Evolutionary conservation across 768 basidiomycete species (phyloP), one percentile per base, ranked within the genome.

Genomic region (Lanmaoa rubissima): DNA sequence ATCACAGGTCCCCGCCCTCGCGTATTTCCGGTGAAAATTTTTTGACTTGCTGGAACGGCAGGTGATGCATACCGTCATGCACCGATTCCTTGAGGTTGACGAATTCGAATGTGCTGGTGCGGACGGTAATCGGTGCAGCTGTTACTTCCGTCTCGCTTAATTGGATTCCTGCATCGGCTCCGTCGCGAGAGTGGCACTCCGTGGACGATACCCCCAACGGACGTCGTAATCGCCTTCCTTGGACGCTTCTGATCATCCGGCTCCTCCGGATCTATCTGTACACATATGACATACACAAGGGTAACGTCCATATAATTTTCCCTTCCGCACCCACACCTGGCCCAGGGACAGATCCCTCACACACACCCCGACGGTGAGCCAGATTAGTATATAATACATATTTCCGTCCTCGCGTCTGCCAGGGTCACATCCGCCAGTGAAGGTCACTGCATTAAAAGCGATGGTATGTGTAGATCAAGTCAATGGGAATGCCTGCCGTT

Each of bases 1-100:
- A 62, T 72, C 67, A 58, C 61, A 72, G 71, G 71, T 72, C 71
- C 71, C 71, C 71, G 71, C 71, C 65, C 55, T 74, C 71, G 71
- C 71, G 65, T 74, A 72, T 74, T 65, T 61, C 71, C 73, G 71
- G 55, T 62, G 66, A 72, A 72, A 72, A 16, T 63, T 71, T 72
- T 72, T 65, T 61, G 62, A 56, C 43, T 48, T 55, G 58, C 58
- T 46, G 51, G 55, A 61, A 59, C 61, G 64, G 62, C 59, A 67
- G 62, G 11, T 12, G 35, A 49, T 55, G 55, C 50, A 55, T 52
- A 54, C 58, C 34, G 52, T 55, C 49, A 57, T 55, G 42, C 34
- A 50, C 32, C 43, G 44, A 62, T 61, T 35, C 21, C 39, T 50
- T n/a, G 46, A 51, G 17, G 35, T 39, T 4, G 45, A 36, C 11